phyloP scores from a whole-genome alignment of 768 basidiomycete genomes.

The Lactarius evosmus region DNA sequence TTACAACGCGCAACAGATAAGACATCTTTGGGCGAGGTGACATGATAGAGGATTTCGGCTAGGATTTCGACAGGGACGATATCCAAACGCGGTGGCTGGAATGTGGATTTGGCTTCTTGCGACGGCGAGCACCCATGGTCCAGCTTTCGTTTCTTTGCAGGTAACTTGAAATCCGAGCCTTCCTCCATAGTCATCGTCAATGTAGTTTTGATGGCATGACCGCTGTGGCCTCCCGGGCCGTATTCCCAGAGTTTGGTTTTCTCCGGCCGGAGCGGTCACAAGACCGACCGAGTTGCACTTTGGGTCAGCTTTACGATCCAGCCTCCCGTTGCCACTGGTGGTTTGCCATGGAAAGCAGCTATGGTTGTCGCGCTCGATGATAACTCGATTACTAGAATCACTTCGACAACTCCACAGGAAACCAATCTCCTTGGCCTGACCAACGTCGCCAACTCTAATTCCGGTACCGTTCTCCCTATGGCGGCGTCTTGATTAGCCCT shows the following conservation, averaged over 20 bases:
- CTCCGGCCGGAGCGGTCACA: background rate
- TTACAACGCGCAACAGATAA: conserved; percentile 58
- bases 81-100: conserved; percentile 13
- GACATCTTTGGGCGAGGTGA: conserved; percentile 52
- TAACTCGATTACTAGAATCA: too few relatives aligned
- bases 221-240: background rate
- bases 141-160: conserved; percentile 1
- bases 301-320: too few relatives aligned
- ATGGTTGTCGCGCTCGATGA: too few relatives aligned
- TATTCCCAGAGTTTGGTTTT: background rate
- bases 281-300: too few relatives aligned
- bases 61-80: conserved; percentile 60
- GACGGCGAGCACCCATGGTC: background rate
- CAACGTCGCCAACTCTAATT: too few relatives aligned
- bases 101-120: background rate
- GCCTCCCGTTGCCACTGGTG: too few relatives aligned
- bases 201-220: too few relatives aligned
- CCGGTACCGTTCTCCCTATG: too few relatives aligned
- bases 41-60: conserved; percentile 55
- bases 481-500: too few relatives aligned
- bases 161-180: background rate
- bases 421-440: too few relatives aligned
- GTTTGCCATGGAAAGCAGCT: too few relatives aligned
- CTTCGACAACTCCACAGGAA: too few relatives aligned
- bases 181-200: conserved; percentile 20